Evolutionary conservation across 257 asterid species (phyloP), one percentile per base, ranked within the genome.

Genomic region (Agastache rugosa): DNA sequence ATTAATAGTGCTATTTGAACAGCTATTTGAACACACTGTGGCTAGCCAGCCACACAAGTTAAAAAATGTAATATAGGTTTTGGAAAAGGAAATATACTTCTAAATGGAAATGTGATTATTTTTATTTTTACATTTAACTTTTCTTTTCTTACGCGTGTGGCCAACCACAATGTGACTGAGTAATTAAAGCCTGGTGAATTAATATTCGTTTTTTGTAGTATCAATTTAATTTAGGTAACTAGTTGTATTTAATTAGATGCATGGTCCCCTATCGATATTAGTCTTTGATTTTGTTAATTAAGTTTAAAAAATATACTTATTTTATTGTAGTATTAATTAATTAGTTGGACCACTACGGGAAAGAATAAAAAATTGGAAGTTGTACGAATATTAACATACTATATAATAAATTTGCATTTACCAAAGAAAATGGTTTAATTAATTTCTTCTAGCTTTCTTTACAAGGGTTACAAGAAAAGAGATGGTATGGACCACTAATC

Each of bases 231-330:
- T 41, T 15, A 41, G 31, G 42, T 34, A 71, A 17, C 12, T 41
- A 54, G 37, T 77, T 67, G 79, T 31, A 61, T 59, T 23, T 53
- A 45, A 75, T 80, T 25, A 41, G 63, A 81, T 4, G 37, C 6
- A 31, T 83, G 91, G 89, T 79, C 83, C 87, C 83, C 83, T 1
- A 48, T 68, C 53, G 72, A 73, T 69, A 45, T 8, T 72, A 39
- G 54, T 11, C 69, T 50, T 75, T 29, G 42, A 19, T 80, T 27
- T 41, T 31, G 25, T 6, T 74, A 23, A 6, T 41, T 51, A 66
- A 55, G 3, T 72, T 58, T 37, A 47, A 56, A 4, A 44, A 42
- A 0, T 19, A 20, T 17, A 4, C 41, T 56, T 56, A 4, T 56
- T 56, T 56, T 44, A 14, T 55, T 39, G 11, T 74, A 34, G 78